Evolutionary conservation across 1,284 basidiomycete genomes (phyloP), one percentile per base, ranked within the genome.

Genomic region (Rhodotorula sp.): DNA sequence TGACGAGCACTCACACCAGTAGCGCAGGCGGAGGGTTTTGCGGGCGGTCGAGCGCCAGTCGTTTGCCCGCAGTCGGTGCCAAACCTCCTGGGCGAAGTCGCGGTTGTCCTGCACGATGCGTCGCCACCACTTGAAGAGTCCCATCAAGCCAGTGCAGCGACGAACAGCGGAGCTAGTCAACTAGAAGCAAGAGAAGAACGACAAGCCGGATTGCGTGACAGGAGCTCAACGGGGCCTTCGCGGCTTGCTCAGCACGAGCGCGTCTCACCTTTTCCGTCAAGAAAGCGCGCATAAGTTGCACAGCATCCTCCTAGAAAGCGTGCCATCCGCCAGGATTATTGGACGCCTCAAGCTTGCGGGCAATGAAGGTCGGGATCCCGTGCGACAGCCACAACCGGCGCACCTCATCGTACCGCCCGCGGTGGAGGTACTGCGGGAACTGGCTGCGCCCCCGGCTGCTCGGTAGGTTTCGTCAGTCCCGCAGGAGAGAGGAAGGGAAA

Each of bases 311-410:
- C 32, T 54, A 96, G 63, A 97, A 83, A 61, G 91, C 91, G 78
- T 91, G 91, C 95, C 95, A 97, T 21, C 94, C 94, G 2, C 70
- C 94, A 57, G 87, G 89, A 80, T 97, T 94, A n/a, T 93, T 87
- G 6, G 87, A 88, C 69, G 91, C 86, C 80, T 99, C 97, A 68
- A 97, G 82, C 81, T 91, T 92, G 61, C 96, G 86, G 5, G 95
- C 92, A 25, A 97, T 90, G 50, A 93, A 84, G 19, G 92, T 96
- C 15, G 96, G 93, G 64, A 98, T 90, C 2, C 90, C 89, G 75
- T 98, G 95, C 66, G 86, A 87, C 53, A 98, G 85, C 93, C 96
- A 97, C 1, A 87, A 88, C 82, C 91, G 92, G 39, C 94, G 86
- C 60, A 97, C 86, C 71, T 98, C 96, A 79, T 98, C 96, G 88